Conservation (phyloP, 1,139 yeast genomes). For the Pichia sp. region DNA sequence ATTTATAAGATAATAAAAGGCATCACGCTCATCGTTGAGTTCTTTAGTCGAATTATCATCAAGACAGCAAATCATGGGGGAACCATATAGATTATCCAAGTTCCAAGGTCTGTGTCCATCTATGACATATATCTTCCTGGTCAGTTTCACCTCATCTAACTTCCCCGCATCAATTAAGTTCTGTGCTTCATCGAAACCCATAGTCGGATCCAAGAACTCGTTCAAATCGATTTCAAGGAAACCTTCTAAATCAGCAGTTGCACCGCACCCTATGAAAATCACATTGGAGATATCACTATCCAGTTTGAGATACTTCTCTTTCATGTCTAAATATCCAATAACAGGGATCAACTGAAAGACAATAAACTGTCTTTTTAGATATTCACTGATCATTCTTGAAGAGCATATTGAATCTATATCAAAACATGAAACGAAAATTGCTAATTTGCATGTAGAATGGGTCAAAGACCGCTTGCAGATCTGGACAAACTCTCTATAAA, state of each 20-base stretch:
- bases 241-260: slow-evolving; percentile 77
- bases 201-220: slow-evolving; percentile 31
- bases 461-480: slow-evolving; percentile 61
- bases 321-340: slow-evolving; percentile 84
- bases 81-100: slow-evolving; percentile 83
- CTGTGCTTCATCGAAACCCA: slow-evolving; percentile 6
- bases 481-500: slow-evolving; percentile 50
- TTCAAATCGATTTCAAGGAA: slow-evolving; percentile 63
- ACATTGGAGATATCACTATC: slow-evolving; percentile 78
- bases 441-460: slow-evolving; percentile 85
- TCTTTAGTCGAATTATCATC: slow-evolving; percentile 80
- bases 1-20: slow-evolving; percentile 45
- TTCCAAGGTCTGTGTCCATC: slow-evolving; percentile 98
- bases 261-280: slow-evolving; percentile 89
- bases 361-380: slow-evolving; percentile 73
- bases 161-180: slow-evolving; percentile 5
- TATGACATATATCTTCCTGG: slow-evolving; percentile 61
- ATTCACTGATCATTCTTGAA: slow-evolving; percentile 62
- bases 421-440: slow-evolving; percentile 83
- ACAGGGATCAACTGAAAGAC: slow-evolving; percentile 90
- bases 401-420: slow-evolving; percentile 92
- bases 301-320: slow-evolving; percentile 50
- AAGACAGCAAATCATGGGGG: slow-evolving; percentile 70
- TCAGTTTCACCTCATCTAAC: slow-evolving; percentile 23
- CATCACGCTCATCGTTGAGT: slow-evolving; percentile 42